Conservation (phyloP, 2,329 filamentous ascomycete genomes). For the Pseudomassariella vexata region DNA sequence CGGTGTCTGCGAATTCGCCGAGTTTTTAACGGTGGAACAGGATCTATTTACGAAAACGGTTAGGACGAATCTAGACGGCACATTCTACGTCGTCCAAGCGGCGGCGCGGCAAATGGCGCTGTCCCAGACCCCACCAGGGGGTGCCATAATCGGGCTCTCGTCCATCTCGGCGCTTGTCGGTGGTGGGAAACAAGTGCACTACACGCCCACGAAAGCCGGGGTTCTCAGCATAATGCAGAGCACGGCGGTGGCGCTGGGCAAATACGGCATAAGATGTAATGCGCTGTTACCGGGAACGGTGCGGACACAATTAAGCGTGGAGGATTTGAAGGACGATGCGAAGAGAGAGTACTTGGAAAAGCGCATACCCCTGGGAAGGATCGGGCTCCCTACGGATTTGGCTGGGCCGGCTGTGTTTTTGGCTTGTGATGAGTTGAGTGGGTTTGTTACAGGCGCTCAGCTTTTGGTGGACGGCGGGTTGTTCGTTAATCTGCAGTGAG, state of each 20-base stretch:
- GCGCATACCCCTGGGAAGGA: conserved; percentile 70
- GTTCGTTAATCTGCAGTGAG: conserved; percentile 82
- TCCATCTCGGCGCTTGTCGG: conserved; percentile 73
- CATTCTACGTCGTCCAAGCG: conserved; percentile 84
- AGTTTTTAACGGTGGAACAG: conserved; percentile 70
- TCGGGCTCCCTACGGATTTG: conserved; percentile 68
- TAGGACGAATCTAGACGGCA: conserved; percentile 75
- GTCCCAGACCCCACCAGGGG: conserved; percentile 57
- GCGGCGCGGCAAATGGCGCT: conserved; percentile 77
- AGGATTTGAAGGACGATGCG: conserved; percentile 65
- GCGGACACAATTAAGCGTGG: conserved; percentile 77
- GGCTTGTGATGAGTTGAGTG: conserved; percentile 70
- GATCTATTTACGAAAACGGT: conserved; percentile 68
- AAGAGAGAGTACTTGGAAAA: conserved; percentile 78
- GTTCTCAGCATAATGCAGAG: conserved; percentile 79
- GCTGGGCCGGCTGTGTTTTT: conserved; percentile 82
- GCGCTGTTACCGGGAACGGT: conserved; percentile 80
- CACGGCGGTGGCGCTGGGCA: conserved; percentile 70
- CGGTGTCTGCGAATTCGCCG: conserved; percentile 80
- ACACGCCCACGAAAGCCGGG: conserved; percentile 84
- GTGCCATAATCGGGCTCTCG: conserved; percentile 72
- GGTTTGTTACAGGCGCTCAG: conserved; percentile 78
- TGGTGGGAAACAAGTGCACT: conserved; percentile 74
- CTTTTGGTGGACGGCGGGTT: conserved; percentile 81
- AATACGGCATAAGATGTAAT: conserved; percentile 74